Base-by-base conservation (phyloP, 768 basidiomycete species). In the Candolleomyces aberdarensis region DNA sequence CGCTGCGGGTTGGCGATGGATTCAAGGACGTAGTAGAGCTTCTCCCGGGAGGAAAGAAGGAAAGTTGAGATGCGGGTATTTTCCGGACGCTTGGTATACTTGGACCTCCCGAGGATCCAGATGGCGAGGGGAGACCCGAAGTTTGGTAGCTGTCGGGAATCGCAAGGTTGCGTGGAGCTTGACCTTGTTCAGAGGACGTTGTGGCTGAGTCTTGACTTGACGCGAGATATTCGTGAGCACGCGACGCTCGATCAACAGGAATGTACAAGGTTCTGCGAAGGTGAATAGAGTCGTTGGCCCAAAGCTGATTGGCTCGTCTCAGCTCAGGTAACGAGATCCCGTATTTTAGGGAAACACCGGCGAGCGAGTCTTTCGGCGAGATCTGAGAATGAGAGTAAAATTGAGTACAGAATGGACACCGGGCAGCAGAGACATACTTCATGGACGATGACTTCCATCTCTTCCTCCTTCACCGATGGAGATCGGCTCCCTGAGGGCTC, bases 271-370 rank as follows among this genome's bases (percentile, higher is more conserved):
- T 79, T 50, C 86, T 86, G 31, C 96, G 89, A 39, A 95, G 82
- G 74, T 96, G 93, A 50, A 99, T 91, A 1, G 93, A 83, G 70
- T 98, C 97, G 7, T 92, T 89, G 6, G 93, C 72, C 97, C 97
- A 99, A 8, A 99, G 78, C 64, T 95, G 92, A 72, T 99, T 99
- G 52, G 88, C 87, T 65, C 87, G 82, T 52, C 96, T 88, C 13
- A 99, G 82, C 14, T 90, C 88, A 29, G 92, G 83, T 57, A 97
- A 78, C 17, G 88, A 83, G 57, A 96, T 88, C 2, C 92, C 93
- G 71, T 98, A 97, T 66, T 88, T 92, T 53, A 98, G 78, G 0
- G 96, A 87, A 13, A 98, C 88, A 29, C 93, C 89, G 15, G 94
- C 85, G 32, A 98, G 76, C 10, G 96, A 91, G 70, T 98, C 96